phyloP scores from a whole-genome alignment of 2,329 filamentous ascomycete species.

The Monosporascus sp. region DNA sequence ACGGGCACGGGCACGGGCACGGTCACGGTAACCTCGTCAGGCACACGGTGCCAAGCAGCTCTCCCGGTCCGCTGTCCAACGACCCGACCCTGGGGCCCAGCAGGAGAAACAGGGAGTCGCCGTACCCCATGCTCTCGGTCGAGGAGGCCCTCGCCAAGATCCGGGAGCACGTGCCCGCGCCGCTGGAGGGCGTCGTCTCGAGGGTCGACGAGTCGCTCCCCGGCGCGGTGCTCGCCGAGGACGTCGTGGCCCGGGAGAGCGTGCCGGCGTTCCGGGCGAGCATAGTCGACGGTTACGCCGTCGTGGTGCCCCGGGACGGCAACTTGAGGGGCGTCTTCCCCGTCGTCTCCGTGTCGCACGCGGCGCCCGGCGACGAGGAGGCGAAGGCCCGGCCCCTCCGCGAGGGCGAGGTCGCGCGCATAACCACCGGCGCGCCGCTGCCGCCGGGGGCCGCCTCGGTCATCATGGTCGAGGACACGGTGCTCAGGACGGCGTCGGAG shows the following conservation, averaged over 20 bases:
- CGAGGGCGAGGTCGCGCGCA: slow-evolving; percentile 74
- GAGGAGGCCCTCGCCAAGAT: slow-evolving; percentile 73
- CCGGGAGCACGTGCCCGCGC: slow-evolving; percentile 60
- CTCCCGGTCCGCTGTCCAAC: slow-evolving; percentile 49
- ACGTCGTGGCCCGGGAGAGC: slow-evolving; percentile 72
- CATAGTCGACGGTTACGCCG: slow-evolving; percentile 94
- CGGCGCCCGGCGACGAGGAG: slow-evolving; percentile 58
- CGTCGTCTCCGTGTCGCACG: slow-evolving; percentile 81
- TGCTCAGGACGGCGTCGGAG: slow-evolving; percentile 67
- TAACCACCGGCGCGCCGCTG: slow-evolving; percentile 90
- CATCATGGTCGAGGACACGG: slow-evolving; percentile 94
- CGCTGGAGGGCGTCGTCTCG: slow-evolving; percentile 48
- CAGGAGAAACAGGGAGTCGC: slow-evolving; percentile 74
- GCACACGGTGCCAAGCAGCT: slow-evolving; percentile 59
- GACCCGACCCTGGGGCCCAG: slow-evolving; percentile 57
- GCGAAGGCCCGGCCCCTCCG: slow-evolving; percentile 55
- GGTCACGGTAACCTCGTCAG: slow-evolving; percentile 62
- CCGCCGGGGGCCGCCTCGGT: slow-evolving; percentile 86
- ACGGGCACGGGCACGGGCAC: slow-evolving; percentile 48
- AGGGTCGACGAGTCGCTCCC: slow-evolving; percentile 63
- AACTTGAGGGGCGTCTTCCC: slow-evolving; percentile 76
- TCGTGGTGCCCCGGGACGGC: slow-evolving; percentile 59
- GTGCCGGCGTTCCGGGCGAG: slow-evolving; percentile 93
- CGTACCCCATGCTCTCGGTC: slow-evolving; percentile 87
- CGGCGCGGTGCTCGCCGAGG: slow-evolving; percentile 74